A percentile compares a stretch with the other conserved stretches of the same genome.
These are phyloP conservation scores for Pleurostoma richardsiae DNA, from an alignment of 2,329 filamentous ascomycete species.

Conservation along the genomic window DNA sequence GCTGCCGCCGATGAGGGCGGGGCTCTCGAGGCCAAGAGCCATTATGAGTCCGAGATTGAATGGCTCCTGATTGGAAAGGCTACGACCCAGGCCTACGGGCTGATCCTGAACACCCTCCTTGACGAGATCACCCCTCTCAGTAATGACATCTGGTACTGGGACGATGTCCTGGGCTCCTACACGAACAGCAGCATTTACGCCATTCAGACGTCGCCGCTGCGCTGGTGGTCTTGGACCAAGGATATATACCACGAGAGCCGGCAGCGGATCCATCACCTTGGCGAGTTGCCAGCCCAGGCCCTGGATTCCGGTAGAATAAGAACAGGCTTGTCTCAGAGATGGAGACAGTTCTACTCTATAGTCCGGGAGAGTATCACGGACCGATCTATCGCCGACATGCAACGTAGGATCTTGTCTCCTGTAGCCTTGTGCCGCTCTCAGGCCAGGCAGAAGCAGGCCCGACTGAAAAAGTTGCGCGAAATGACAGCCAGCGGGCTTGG, in stretches of 20 bases:
- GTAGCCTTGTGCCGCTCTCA: conserved; percentile 71
- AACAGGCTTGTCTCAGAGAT: conserved; percentile 41
- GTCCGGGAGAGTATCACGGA: conserved; percentile 72
- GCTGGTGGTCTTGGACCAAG: conserved; percentile 66
- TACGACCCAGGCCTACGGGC: conserved; percentile 82
- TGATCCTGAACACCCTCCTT: conserved; percentile 70
- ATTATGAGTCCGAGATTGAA: conserved; percentile 73
- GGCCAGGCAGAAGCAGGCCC: conserved; percentile 67
- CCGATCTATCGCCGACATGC: conserved; percentile 65
- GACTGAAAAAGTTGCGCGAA: conserved; percentile 67
- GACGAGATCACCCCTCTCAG: conserved; percentile 79
- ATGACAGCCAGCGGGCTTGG: conserved; percentile 84
- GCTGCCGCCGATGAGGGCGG: conserved; percentile 27
- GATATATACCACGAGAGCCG: conserved; percentile 64
- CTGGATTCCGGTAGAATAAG: conserved; percentile 11
- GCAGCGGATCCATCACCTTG: conserved; percentile 23
- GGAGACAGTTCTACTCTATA: conserved; percentile 72
- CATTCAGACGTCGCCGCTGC: conserved; percentile 75
- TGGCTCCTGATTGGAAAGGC: conserved; percentile 92
- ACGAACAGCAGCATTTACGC: conserved; percentile 77
- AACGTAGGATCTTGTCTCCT: conserved; percentile 69
- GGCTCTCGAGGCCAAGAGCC: conserved; percentile 27
- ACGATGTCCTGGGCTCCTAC: conserved; percentile 76
- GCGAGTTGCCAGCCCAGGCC: conserved; percentile 14
- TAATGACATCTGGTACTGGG: conserved; percentile 94